Conservation (phyloP, 176 grass and related monocot species). For the Ensete ventricosum region DNA sequence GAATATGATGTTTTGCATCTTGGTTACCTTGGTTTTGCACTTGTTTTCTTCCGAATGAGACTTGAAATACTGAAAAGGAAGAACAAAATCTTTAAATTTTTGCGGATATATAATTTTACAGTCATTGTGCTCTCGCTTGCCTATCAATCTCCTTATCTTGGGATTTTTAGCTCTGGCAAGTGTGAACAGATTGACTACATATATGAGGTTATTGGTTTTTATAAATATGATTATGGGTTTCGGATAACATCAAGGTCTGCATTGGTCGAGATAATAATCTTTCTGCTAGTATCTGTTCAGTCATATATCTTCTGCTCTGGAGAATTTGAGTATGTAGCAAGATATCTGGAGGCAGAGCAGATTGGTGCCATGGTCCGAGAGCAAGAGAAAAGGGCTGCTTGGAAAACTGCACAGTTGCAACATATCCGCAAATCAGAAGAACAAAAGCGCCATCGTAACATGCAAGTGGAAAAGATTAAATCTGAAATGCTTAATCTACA, state of each 20-base stretch:
- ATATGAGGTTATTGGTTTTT: conserved; percentile 90
- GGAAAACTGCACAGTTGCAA: conserved; percentile 83
- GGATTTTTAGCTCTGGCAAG: conserved; percentile 82
- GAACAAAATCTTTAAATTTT: conserved; percentile 86
- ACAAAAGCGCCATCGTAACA: conserved; percentile 65
- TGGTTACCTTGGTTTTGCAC: conserved; percentile 91
- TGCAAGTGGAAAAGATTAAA: conserved; percentile 97
- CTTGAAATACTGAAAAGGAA: conserved; percentile 96
- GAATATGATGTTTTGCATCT: conserved; percentile 98
- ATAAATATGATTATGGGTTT: conserved; percentile 99
- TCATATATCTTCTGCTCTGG: conserved; percentile 85
- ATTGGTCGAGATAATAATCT: conserved; percentile 97
- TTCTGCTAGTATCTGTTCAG: conserved; percentile 81
- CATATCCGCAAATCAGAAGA: conserved; percentile 81
- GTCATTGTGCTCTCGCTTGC: conserved; percentile 92
- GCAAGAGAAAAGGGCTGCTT: conserved; percentile 87
- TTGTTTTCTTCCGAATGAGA: conserved; percentile 97
- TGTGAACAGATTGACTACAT: conserved; percentile 84
- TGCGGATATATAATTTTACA: conserved; percentile 92
- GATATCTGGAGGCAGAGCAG: conserved; percentile 93
- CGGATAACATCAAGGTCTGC: conserved; percentile 90
- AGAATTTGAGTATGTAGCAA: conserved; percentile 93
- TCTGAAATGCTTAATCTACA: conserved; percentile 96
- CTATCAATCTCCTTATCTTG: conserved; percentile 96
- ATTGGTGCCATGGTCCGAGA: conserved; percentile 90